Evolutionary conservation across 495 filamentous ascomycete genomes (phyloP).

Genomic region (Cryomyces antarcticus): DNA sequence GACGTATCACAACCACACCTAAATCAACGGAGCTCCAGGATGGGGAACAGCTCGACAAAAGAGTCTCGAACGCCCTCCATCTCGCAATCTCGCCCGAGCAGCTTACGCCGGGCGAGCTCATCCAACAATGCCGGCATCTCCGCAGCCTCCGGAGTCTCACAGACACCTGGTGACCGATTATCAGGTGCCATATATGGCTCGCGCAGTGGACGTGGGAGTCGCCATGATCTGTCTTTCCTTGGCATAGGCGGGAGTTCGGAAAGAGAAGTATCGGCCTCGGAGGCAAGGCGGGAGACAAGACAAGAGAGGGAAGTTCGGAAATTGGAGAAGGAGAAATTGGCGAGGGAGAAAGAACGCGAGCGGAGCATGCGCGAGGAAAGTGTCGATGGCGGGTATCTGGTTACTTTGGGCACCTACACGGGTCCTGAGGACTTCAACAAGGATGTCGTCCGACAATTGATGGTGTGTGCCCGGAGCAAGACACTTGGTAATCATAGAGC

Average conservation of each 20-base stretch:
- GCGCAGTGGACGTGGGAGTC: slow-evolving; percentile 13
- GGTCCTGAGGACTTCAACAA: slow-evolving; percentile 90
- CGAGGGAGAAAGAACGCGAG: slow-evolving; percentile 63
- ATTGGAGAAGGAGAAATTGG: slow-evolving; percentile 56
- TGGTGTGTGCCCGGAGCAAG: slow-evolving; percentile 34
- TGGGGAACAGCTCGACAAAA: slow-evolving; percentile 24
- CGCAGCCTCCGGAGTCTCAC: slow-evolving; percentile 5
- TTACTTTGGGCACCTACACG: slow-evolving; percentile 85
- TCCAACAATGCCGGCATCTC: slow-evolving; percentile 6
- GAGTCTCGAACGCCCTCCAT: slow-evolving; percentile 13
- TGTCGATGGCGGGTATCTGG: slow-evolving; percentile 85
- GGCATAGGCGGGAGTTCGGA: slow-evolving; percentile 13
- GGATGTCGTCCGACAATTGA: slow-evolving; percentile 68
- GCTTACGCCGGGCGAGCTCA: slow-evolving; percentile 10
- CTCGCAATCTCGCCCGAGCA: slow-evolving; percentile 6
- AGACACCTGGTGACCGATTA: slow-evolving; percentile 5
- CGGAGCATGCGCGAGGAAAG: slow-evolving; percentile 83
- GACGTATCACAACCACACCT: too few species aligned
- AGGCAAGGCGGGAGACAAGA: slow-evolving; percentile 47
- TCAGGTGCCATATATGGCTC: slow-evolving; percentile 10
- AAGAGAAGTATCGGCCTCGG: slow-evolving; percentile 7
- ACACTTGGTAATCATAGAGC: neutral
- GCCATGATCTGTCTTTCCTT: slow-evolving; percentile 18
- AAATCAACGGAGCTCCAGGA: slow-evolving; percentile 3
- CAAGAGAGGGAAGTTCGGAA: slow-evolving; percentile 78